phyloP scores from a whole-genome alignment of 371 early-diverging fungal genomes.

The Mucor irregularis region DNA sequence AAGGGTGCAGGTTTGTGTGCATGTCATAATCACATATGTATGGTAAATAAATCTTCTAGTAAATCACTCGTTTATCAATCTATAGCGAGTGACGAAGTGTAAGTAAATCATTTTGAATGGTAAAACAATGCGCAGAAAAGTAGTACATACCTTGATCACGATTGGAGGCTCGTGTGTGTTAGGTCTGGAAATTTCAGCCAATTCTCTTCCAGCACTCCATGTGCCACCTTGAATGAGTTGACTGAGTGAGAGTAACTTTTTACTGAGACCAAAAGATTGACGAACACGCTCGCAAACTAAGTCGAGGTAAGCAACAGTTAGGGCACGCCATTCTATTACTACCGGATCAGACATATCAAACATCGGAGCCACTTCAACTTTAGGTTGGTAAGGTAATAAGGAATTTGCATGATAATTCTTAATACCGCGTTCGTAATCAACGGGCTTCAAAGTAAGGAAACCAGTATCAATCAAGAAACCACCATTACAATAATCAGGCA shows the following conservation, averaged over 20 bases:
- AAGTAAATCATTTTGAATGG: too few species aligned
- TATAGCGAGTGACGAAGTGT: neutral
- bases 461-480: constrained; percentile 53
- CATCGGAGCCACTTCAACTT: constrained; percentile 60
- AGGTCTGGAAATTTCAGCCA: constrained; percentile 78
- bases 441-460: constrained; percentile 40
- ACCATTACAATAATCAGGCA: constrained; percentile 89
- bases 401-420: constrained; percentile 47
- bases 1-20: too few species aligned
- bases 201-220: constrained; percentile 88
- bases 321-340: constrained; percentile 91
- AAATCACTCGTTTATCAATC: constrained; percentile 24
- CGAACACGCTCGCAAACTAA: constrained; percentile 71
- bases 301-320: constrained; percentile 87
- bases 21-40: too few species aligned
- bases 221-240: constrained; percentile 91
- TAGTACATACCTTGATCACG: constrained; percentile 67
- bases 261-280: constrained; percentile 56
- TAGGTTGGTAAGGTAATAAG: constrained; percentile 43
- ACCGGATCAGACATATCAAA: constrained; percentile 84
- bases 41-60: neutral
- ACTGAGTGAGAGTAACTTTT: constrained; percentile 68
- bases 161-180: constrained; percentile 91
- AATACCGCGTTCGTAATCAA: constrained; percentile 48
- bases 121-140: too few species aligned